A percentile compares a stretch with the other conserved stretches of the same genome.
Evolutionary conservation across 73 alveolate genomes (phyloP).

Genomic region (Paramecium bursaria): DNA sequence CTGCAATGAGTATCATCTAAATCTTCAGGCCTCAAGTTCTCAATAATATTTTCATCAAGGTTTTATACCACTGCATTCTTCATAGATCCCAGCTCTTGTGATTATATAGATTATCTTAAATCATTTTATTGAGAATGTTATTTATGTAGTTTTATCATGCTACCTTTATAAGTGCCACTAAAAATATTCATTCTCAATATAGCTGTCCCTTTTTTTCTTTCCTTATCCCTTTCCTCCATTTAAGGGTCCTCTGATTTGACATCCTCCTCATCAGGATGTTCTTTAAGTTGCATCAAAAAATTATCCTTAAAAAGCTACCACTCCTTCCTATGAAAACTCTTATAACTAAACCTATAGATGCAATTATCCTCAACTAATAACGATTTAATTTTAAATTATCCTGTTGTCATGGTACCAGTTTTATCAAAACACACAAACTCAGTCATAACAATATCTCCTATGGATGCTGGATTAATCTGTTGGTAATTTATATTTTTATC

Average conservation of each 20-base stretch:
- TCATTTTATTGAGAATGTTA: neutral
- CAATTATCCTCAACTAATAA: conserved; percentile 27
- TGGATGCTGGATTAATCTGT: conserved; percentile 28
- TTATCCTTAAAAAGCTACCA: conserved; percentile 39
- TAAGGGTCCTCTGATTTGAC: no score
- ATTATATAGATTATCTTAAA: no score
- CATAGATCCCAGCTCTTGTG: no score
- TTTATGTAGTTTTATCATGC: neutral
- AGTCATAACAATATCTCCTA: conserved; percentile 53
- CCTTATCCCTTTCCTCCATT: conserved; percentile 31
- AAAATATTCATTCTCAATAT: conserved; percentile 21
- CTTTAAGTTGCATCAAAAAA: neutral
- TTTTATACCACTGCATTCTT: neutral
- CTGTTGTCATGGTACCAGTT: conserved; percentile 42
- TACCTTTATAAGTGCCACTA: neutral
- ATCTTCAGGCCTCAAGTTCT: conserved; percentile 22
- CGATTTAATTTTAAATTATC: conserved; percentile 7
- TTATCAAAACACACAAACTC: conserved; percentile 61
- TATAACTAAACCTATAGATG: conserved; percentile 35
- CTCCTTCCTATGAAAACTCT: neutral
- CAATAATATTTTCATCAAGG: conserved; percentile 12
- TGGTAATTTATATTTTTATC: neutral
- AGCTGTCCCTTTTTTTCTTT: conserved; percentile 4
- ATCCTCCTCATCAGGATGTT: no score
- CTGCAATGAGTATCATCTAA: conserved; percentile 56